Conservation (phyloP, 345 rosid species). For the Pistacia integerrima region DNA sequence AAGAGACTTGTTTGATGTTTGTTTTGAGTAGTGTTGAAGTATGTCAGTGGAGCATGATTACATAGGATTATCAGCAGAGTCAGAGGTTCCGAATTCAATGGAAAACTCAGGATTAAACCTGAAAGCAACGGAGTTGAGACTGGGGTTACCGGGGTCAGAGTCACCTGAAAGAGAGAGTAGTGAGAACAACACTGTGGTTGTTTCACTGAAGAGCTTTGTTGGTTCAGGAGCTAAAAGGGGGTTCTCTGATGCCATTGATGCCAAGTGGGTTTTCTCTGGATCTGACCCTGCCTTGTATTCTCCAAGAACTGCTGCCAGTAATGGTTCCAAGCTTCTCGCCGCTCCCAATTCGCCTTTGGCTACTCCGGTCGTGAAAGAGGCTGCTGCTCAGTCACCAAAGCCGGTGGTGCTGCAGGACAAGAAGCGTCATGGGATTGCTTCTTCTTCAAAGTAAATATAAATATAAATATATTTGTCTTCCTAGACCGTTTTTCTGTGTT, state of each 20-base stretch:
- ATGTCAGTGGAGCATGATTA: slow-evolving; percentile 52
- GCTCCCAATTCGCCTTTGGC: slow-evolving; percentile 26
- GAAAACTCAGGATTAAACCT: slow-evolving; percentile 45
- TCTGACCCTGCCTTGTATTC: slow-evolving; percentile 36
- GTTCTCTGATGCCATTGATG: slow-evolving; percentile 53
- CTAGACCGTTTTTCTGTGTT: neutral
- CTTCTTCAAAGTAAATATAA: slow-evolving; percentile 50
- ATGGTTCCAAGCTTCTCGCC: slow-evolving; percentile 21
- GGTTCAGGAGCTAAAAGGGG: slow-evolving; percentile 62
- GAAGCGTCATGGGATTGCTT: slow-evolving; percentile 46
- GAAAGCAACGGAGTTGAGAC: slow-evolving; percentile 78
- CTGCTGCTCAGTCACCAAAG: slow-evolving; percentile 33
- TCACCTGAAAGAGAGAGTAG: slow-evolving; percentile 54
- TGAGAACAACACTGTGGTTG: slow-evolving; percentile 17
- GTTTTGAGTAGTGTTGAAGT: slow-evolving; percentile 29
- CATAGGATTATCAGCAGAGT: slow-evolving; percentile 43
- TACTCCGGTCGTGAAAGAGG: slow-evolving; percentile 37
- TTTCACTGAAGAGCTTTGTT: slow-evolving; percentile 41
- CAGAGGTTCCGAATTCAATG: slow-evolving; percentile 47
- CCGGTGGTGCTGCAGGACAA: slow-evolving; percentile 41
- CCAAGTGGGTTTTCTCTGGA: slow-evolving; percentile 60
- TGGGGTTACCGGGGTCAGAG: slow-evolving; percentile 74
- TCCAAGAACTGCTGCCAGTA: slow-evolving; percentile 18
- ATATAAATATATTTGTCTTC: neutral
- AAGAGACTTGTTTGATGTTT: neutral